Percentiles rank a stretch among this genome's conserved stretches.
Conservation (phyloP, 768 basidiomycete genomes). For the Paxillus involutus region DNA sequence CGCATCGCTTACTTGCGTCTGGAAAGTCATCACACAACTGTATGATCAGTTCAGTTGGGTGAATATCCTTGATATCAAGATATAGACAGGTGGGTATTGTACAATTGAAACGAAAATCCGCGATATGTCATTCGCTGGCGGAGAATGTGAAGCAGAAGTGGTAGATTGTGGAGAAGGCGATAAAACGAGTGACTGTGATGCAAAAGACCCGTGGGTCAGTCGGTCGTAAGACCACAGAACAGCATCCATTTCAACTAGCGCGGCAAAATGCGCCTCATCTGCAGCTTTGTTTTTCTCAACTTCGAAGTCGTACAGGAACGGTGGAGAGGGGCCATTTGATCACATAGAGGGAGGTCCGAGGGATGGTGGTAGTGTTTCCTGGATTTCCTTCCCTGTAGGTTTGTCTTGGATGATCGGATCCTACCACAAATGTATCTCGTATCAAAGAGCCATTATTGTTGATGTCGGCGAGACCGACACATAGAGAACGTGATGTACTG, state of each 20-base stretch:
- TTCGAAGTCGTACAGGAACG: constrained; percentile 29
- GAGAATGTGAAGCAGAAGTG: constrained; percentile 30
- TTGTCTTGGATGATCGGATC: constrained; percentile 87
- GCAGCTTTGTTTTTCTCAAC: not conserved
- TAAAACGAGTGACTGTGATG: not conserved
- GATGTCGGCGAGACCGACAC: constrained; percentile 91
- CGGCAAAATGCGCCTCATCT: constrained; percentile 6
- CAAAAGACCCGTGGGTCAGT: constrained; percentile 6
- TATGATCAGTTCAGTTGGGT: too few relatives aligned
- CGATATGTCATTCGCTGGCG: not conserved
- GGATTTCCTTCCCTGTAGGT: constrained; percentile 78
- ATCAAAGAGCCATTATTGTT: constrained; percentile 76
- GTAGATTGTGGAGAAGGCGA: constrained; percentile 22
- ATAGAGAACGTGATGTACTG: constrained; percentile 2
- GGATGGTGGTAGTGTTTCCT: constrained; percentile 62
- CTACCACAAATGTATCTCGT: constrained; percentile 92
- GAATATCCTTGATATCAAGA: too few relatives aligned
- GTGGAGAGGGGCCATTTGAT: constrained; percentile 28
- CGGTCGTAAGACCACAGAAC: not conserved
- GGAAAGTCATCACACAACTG: too few relatives aligned
- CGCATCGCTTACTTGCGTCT: too few relatives aligned
- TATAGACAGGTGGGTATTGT: too few relatives aligned
- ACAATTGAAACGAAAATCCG: too few relatives aligned
- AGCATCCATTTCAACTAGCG: not conserved
- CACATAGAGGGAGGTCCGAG: constrained; percentile 86